Base-by-base conservation (phyloP, 139 green algal species). In the Coelastrella sp. region DNA sequence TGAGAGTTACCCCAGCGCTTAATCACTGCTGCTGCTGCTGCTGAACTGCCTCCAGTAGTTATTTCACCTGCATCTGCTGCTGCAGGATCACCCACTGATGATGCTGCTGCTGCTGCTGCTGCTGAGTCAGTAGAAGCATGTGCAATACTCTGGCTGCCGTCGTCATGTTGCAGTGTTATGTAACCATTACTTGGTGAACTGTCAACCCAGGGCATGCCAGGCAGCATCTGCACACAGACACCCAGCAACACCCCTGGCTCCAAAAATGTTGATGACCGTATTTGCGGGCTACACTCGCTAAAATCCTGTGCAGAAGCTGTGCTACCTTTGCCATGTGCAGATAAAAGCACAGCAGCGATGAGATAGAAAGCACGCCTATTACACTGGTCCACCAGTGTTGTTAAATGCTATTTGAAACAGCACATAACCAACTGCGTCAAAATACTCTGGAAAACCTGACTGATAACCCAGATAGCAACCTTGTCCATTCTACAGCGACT, bases 141-240 rank as follows among this genome's bases (percentile, higher is more conserved):
- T 71, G 64, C 64, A 20, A 4, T 11, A 71, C 64, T 14, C 64
- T 71, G 11, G 64, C 13, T 71, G 64, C 13, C 73, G 23, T 23
- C 13, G 74, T 57, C 23, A 58, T 80, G 14, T 59, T 7, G 13
- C 47, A 83, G 47, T 22, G 54, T 22, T 22, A 83, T 58, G 54
- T 23, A 23, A 58, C 77, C 77, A 0, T 92, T 95, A 87, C 90
- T 95, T 17, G 97, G 97, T 8, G 92, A 96, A 71, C 90, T 92
- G 92, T 98, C 97, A 54, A 98, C 88, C 78, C 92, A 98, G 2
- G 90, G 73, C 5, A 92, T 77, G 0, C 80, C 71, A 0, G 96
- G 93, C 61, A 97, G 90, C n/a, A 96, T 79, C 73, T 91, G 65
- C 57, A 84, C 19, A 8, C 57, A 16, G 20, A 59, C 17, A 59